These are phyloP conservation scores for Talaromyces sp. DNA, from an alignment of 2,329 filamentous ascomycete species.

Conservation along the genomic window DNA sequence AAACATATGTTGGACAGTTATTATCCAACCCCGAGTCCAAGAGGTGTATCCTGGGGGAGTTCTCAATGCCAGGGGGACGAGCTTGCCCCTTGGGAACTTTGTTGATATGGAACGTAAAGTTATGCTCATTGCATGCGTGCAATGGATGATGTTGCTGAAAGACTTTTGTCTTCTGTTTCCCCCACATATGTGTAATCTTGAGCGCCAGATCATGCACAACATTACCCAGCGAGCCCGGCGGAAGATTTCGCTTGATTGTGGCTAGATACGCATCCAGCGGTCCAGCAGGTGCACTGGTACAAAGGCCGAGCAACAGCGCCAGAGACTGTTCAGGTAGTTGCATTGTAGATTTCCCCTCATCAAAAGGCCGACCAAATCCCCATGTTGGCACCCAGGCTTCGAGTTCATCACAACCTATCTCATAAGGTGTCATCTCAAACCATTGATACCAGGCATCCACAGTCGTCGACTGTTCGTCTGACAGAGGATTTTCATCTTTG, in stretches of 20 bases:
- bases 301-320: conserved; percentile 10
- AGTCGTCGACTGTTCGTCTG: background rate
- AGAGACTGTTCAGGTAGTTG: conserved; percentile 13
- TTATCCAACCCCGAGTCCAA: conserved; percentile 12
- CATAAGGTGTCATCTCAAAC: conserved; percentile 31
- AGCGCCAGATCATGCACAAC: conserved; percentile 9
- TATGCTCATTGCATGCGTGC: conserved; percentile 13
- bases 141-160: conserved; percentile 12
- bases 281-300: conserved; percentile 10
- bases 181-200: conserved; percentile 13
- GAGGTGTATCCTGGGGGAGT: conserved; percentile 9
- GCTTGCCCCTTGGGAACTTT: conserved; percentile 4
- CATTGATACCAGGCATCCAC: conserved; percentile 29
- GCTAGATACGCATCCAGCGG: conserved; percentile 12
- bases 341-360: conserved; percentile 19
- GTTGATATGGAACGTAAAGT: conserved; percentile 11
- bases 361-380: conserved; percentile 31
- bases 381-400: conserved; percentile 31
- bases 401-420: conserved; percentile 33
- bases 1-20: conserved; percentile 12
- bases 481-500: background rate
- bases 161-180: conserved; percentile 10
- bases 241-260: conserved; percentile 13
- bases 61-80: conserved; percentile 10
- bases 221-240: conserved; percentile 7